Conservation (phyloP, 495 filamentous ascomycete genomes). For the Astrothelium subdiscretum region DNA sequence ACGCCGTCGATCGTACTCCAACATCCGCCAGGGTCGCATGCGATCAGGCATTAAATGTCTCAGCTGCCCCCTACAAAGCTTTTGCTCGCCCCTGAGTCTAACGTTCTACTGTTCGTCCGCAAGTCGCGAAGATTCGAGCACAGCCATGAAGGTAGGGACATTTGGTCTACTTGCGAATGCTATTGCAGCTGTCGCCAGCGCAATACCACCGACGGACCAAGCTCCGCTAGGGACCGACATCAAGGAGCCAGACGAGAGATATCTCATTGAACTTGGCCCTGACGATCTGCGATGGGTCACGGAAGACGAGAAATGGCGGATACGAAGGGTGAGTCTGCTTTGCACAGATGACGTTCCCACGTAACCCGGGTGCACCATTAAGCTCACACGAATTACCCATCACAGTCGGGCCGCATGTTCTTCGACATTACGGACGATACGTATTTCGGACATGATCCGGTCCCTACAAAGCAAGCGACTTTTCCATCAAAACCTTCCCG, state of each 20-base stretch:
- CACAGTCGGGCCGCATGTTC: slow-evolving; percentile 72
- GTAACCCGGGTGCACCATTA: neutral
- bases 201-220: neutral
- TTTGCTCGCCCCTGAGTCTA: neutral
- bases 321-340: slow-evolving; percentile 56
- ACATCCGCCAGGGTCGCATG: neutral
- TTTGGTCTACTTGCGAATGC: neutral
- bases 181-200: neutral
- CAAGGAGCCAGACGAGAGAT: slow-evolving; percentile 35
- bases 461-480: slow-evolving; percentile 31
- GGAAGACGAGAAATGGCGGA: slow-evolving; percentile 87
- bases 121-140: neutral
- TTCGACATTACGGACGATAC: slow-evolving; percentile 80
- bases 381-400: neutral
- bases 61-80: neutral
- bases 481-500: slow-evolving; percentile 61
- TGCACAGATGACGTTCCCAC: neutral
- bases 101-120: neutral
- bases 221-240: neutral
- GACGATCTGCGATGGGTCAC: slow-evolving; percentile 76
- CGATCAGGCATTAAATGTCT: neutral
- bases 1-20: neutral
- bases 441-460: slow-evolving; percentile 38
- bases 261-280: slow-evolving; percentile 78
- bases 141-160: neutral